phyloP scores from a whole-genome alignment of 106 monocot species.

The Agapanthus africanus region DNA sequence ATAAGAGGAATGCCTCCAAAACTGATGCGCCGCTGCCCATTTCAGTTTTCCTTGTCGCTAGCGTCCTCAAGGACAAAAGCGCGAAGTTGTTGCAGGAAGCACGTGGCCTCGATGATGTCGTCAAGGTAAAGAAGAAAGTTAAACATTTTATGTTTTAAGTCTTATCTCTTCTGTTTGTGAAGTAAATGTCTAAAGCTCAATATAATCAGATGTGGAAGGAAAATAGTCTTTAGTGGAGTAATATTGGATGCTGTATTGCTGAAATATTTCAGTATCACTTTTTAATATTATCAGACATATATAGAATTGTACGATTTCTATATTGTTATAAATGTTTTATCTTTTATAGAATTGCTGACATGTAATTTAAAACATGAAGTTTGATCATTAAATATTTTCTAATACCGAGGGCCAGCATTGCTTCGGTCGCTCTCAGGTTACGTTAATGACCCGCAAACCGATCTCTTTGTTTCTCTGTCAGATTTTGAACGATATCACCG shows the following conservation, averaged over 20 bases:
- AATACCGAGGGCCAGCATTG: neutral
- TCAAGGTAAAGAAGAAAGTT: conserved; percentile 42
- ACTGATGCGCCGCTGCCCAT: conserved; percentile 64
- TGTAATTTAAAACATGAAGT: neutral
- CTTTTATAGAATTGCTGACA: neutral
- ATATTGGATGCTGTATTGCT: neutral
- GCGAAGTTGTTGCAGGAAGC: conserved; percentile 76
- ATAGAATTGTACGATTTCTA: neutral
- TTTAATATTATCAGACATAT: neutral
- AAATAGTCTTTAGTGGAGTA: neutral
- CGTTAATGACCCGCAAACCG: neutral
- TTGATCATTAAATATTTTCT: neutral
- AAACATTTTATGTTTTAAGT: neutral
- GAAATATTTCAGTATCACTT: neutral
- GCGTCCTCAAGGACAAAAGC: conserved; percentile 83
- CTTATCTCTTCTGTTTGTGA: neutral
- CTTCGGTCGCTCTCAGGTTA: neutral
- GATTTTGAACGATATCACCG: conserved; percentile 67
- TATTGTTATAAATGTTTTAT: neutral
- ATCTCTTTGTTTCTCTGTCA: conserved; percentile 9
- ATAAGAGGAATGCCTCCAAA: conserved; percentile 50
- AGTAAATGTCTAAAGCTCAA: neutral
- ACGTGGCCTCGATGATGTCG: conserved; percentile 80
- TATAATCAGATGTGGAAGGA: neutral
- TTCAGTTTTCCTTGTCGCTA: conserved; percentile 89